Percentiles rank a stretch among this genome's conserved stretches.
phyloP scores from a whole-genome alignment of 2,329 filamentous ascomycete genomes.

The Podosphaera xanthii region DNA sequence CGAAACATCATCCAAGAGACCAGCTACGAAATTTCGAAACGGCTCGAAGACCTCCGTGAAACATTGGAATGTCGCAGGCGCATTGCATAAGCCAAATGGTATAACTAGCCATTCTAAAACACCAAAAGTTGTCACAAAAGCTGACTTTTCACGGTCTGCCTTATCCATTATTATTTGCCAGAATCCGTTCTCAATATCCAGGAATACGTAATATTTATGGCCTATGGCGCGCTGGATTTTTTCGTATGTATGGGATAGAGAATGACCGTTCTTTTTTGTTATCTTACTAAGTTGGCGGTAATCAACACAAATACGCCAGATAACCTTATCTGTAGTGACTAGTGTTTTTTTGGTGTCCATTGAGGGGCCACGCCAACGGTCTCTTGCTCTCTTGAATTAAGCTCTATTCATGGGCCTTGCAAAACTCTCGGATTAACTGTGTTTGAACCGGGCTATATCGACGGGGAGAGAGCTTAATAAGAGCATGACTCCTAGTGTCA shows the following conservation, averaged over 20 bases:
- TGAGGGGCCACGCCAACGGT: neutral
- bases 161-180: too few species aligned
- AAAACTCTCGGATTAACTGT: neutral
- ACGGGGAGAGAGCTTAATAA: too few species aligned
- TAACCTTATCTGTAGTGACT: neutral
- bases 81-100: slow-evolving; percentile 2
- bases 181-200: neutral
- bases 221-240: neutral
- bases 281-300: neutral
- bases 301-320: neutral
- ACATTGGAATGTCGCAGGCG: slow-evolving; percentile 1
- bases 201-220: neutral
- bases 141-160: neutral
- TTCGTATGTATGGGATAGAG: neutral
- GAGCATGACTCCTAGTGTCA: too few species aligned
- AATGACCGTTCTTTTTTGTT: neutral
- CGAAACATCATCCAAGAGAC: too few species aligned
- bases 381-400: neutral
- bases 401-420: neutral
- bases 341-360: neutral
- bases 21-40: too few species aligned
- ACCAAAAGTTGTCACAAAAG: neutral
- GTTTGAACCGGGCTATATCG: neutral
- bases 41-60: neutral
- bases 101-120: slow-evolving; percentile 1